A percentile compares a stretch with the other conserved stretches of the same genome.
Evolutionary conservation across 2,329 filamentous ascomycete species (phyloP).

Genomic region (Dendryphion nanum): DNA sequence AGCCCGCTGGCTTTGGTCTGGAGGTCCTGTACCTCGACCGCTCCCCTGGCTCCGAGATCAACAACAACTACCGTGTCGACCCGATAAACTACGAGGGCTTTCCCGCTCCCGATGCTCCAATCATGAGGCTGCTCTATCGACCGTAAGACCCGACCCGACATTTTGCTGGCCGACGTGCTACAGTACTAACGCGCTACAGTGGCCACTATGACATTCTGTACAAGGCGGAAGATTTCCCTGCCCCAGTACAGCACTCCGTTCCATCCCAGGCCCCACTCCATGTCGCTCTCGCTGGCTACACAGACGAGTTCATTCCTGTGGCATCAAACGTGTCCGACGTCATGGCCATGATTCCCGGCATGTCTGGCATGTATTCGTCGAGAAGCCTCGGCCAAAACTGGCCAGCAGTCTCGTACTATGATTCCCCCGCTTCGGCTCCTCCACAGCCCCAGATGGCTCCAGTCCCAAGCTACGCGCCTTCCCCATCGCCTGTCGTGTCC

Average conservation of each 20-base stretch:
- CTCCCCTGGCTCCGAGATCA: constrained; percentile 74
- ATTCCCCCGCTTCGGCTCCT: constrained; percentile 29
- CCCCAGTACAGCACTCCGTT: constrained; percentile 18
- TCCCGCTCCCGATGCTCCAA: constrained; percentile 51
- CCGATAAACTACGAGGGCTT: constrained; percentile 46
- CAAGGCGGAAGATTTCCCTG: constrained; percentile 55
- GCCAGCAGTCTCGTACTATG: constrained; percentile 37
- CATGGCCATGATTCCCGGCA: constrained; percentile 46
- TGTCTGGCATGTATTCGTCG: constrained; percentile 37
- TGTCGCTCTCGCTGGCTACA: constrained; percentile 33
- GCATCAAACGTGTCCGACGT: constrained; percentile 31
- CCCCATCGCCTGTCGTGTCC: constrained; percentile 25
- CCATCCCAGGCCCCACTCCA: constrained; percentile 30
- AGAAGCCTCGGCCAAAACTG: constrained; percentile 33
- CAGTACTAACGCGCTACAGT: constrained; percentile 39
- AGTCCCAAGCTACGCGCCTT: constrained; percentile 31
- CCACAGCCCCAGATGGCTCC: constrained; percentile 32
- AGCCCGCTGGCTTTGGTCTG: constrained; percentile 73
- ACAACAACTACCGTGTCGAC: constrained; percentile 62
- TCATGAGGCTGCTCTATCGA: constrained; percentile 66
- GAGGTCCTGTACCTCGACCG: constrained; percentile 91
- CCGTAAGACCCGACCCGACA: constrained; percentile 51
- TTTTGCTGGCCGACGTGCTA: constrained; percentile 1
- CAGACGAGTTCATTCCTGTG: constrained; percentile 43
- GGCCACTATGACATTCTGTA: constrained; percentile 97